phyloP scores from a whole-genome alignment of 345 rosid species.

The Physaria fendleri region DNA sequence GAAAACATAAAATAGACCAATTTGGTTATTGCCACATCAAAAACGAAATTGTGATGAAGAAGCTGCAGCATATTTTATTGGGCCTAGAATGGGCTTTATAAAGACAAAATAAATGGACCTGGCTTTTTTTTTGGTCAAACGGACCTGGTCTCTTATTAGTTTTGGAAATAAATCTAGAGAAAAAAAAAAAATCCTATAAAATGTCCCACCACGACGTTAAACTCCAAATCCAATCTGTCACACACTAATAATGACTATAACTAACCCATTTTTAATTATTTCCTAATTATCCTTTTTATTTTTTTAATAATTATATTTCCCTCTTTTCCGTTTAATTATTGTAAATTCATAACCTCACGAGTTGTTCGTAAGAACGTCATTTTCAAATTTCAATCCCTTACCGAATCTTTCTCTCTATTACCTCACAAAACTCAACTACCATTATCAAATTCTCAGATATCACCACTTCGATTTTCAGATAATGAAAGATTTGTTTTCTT shows the following conservation, averaged over 20 bases:
- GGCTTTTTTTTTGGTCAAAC: no score
- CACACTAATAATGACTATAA: neutral
- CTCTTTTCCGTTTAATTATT: constrained; percentile 13
- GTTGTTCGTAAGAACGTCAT: constrained; percentile 17
- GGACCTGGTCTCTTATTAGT: no score
- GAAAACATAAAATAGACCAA: no score
- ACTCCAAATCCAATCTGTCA: constrained; percentile 38
- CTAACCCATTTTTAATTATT: no score
- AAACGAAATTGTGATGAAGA: no score
- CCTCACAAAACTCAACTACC: constrained; percentile 21
- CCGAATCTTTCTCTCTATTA: constrained; percentile 16
- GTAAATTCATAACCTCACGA: constrained; percentile 21
- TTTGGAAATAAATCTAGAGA: no score
- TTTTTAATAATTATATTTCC: constrained; percentile 9
- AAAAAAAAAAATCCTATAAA: no score
- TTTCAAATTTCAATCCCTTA: constrained; percentile 12
- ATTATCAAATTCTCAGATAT: neutral
- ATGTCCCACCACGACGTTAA: constrained; percentile 20
- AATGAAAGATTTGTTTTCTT: neutral
- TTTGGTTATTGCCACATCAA: no score
- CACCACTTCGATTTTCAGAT: neutral
- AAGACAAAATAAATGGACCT: no score
- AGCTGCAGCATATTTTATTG: no score
- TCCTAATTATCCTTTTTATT: no score
- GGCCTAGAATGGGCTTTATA: no score